These are phyloP conservation scores for Globisporangium sylvaticum DNA, from an alignment of 352 stramenopile genomes.

Conservation along the genomic window DNA sequence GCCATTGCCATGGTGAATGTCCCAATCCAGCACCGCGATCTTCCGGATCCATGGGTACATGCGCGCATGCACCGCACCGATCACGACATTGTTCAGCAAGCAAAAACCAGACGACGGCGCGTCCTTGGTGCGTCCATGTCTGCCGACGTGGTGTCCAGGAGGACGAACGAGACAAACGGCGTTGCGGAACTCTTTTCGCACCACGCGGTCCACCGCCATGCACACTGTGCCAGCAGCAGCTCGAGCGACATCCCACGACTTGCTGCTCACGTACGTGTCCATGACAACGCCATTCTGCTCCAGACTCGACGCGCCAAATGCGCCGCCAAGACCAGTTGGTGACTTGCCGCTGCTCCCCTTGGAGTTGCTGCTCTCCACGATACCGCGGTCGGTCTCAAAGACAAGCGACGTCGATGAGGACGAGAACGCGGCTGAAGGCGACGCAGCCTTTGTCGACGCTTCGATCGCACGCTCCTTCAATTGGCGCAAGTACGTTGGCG, in stretches of 20 bases:
- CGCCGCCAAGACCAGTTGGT: constrained; percentile 46
- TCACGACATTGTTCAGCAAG: constrained; percentile 98
- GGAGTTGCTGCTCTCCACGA: constrained; percentile 33
- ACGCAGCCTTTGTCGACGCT: constrained; percentile 35
- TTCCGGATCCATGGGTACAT: constrained; percentile 89
- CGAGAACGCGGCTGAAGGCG: constrained; percentile 23
- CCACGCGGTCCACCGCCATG: constrained; percentile 74
- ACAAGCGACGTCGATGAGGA: constrained; percentile 48
- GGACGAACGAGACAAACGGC: constrained; percentile 88
- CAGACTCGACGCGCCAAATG: constrained; percentile 65
- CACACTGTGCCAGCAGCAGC: constrained; percentile 78
- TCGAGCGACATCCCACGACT: constrained; percentile 81
- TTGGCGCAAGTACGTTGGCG: constrained; percentile 72
- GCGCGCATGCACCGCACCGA: constrained; percentile 96
- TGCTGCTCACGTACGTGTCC: constrained; percentile 85
- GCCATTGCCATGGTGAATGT: constrained; percentile 99
- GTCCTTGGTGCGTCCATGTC: constrained; percentile 64
- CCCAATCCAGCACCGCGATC: constrained; percentile 97
- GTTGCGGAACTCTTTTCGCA: constrained; percentile 75
- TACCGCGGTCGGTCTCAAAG: constrained; percentile 76
- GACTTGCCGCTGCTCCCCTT: constrained; percentile 37
- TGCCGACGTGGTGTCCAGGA: constrained; percentile 91
- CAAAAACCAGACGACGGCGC: constrained; percentile 93
- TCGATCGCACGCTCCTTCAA: constrained; percentile 64
- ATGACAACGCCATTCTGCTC: constrained; percentile 63